These are phyloP conservation scores for Pyrenophora graminea DNA, from an alignment of 2,329 filamentous ascomycete species.

Conservation along the genomic window DNA sequence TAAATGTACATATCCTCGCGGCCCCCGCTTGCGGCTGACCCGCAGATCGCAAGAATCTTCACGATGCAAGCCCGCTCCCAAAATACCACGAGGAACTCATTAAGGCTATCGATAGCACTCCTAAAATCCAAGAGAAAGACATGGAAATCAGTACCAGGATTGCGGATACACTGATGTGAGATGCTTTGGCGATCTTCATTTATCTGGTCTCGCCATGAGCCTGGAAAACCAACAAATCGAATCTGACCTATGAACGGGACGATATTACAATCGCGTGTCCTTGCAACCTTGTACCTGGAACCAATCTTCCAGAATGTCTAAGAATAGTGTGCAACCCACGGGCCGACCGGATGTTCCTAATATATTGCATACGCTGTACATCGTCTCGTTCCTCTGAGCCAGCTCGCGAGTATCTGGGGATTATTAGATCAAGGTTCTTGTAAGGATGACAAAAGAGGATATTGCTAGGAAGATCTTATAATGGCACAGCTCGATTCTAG, in stretches of 20 bases:
- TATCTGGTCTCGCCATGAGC: constrained; percentile 18
- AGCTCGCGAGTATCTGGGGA: too few species aligned
- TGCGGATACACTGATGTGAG: neutral
- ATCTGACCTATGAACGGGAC: constrained; percentile 22
- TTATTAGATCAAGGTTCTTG: too few species aligned
- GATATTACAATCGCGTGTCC: constrained; percentile 24
- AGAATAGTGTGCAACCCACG: constrained; percentile 12
- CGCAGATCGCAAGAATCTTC: constrained; percentile 2
- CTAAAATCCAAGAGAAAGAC: too few species aligned
- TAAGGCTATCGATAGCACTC: neutral
- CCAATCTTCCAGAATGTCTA: constrained; percentile 3
- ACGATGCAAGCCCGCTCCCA: neutral
- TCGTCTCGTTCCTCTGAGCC: too few species aligned
- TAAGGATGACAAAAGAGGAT: too few species aligned
- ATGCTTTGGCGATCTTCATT: neutral
- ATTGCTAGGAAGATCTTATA: too few species aligned
- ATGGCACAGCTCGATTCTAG: too few species aligned
- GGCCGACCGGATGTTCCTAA: neutral
- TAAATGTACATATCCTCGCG: constrained; percentile 26
- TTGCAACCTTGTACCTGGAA: constrained; percentile 13
- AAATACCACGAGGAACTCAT: neutral
- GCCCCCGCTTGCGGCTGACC: constrained; percentile 19
- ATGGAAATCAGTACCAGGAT: too few species aligned
- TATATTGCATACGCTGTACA: neutral
- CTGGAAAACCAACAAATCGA: constrained; percentile 25